A percentile compares a stretch with the other conserved stretches of the same genome.
Evolutionary conservation across 2,329 filamentous ascomycete species (phyloP).

Genomic region (Ceratocystis colombiana): DNA sequence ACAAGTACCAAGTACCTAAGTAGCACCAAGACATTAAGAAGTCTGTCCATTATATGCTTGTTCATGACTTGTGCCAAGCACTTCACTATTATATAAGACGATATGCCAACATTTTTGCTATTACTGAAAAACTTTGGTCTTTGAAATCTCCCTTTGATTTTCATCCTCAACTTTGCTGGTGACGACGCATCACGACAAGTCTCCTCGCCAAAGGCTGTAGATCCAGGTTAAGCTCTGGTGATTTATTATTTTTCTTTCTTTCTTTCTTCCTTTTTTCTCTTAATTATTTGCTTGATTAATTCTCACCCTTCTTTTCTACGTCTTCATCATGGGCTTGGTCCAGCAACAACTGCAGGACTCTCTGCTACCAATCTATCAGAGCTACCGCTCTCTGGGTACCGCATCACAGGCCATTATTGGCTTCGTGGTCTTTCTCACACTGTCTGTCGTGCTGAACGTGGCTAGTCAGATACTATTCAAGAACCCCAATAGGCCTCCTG

Average conservation of each 20-base stretch:
- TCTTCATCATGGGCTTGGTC: conserved; percentile 44
- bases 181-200: conserved; percentile 14
- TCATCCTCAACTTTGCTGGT: conserved; percentile 9
- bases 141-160: conserved; percentile 7
- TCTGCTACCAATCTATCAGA: conserved; percentile 38
- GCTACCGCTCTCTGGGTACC: conserved; percentile 41
- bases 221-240: neutral
- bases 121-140: neutral
- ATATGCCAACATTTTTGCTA: neutral
- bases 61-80: neutral
- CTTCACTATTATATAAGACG: conserved; percentile 7
- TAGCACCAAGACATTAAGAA: neutral
- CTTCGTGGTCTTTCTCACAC: conserved; percentile 37
- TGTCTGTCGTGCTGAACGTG: conserved; percentile 67
- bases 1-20: neutral
- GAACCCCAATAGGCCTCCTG: conserved; percentile 68
- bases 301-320: neutral
- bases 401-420: conserved; percentile 41
- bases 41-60: too few relatives aligned
- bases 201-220: neutral
- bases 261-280: conserved; percentile 25
- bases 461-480: conserved; percentile 67
- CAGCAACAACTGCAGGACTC: conserved; percentile 39
- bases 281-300: conserved; percentile 7
- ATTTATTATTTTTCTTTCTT: conserved; percentile 1